These are phyloP conservation scores for Coemansia sp. DNA, from an alignment of 192 early-diverging fungal species.

Conservation along the genomic window DNA sequence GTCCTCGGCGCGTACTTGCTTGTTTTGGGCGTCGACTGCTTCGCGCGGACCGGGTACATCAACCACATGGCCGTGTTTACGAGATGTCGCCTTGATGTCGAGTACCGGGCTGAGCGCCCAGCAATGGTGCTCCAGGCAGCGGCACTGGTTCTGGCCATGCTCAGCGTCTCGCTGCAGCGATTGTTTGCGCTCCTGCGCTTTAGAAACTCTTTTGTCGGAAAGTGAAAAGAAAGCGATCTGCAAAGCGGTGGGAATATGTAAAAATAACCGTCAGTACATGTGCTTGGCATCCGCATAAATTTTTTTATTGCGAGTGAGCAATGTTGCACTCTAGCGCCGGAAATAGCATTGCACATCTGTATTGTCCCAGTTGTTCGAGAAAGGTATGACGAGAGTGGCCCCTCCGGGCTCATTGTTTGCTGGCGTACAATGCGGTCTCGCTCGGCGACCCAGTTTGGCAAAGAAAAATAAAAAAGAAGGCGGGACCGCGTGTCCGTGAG, in stretches of 20 bases:
- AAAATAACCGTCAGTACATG: not conserved
- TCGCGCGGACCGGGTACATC: slow-evolving; percentile 10
- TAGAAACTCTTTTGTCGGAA: not conserved
- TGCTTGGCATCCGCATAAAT: not conserved
- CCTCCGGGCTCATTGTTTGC: not conserved
- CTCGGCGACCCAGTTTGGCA: not conserved
- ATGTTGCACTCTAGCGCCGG: not conserved
- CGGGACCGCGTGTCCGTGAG: not conserved
- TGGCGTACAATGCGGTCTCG: not conserved
- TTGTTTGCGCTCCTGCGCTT: not conserved
- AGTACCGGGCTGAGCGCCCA: not conserved
- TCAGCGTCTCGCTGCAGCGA: not conserved
- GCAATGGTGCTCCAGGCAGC: slow-evolving; percentile 15
- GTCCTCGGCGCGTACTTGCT: slow-evolving; percentile 13
- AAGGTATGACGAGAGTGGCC: not conserved
- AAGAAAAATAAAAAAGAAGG: too few relatives aligned
- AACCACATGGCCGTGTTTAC: slow-evolving; percentile 4
- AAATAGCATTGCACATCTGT: too few relatives aligned
- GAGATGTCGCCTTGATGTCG: not conserved
- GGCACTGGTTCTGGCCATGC: slow-evolving; percentile 8
- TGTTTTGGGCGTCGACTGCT: slow-evolving; percentile 20
- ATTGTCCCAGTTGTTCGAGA: too few relatives aligned
- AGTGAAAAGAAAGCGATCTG: not conserved
- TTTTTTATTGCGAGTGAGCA: not conserved
- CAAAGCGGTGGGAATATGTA: not conserved